Percentiles rank a stretch among this genome's conserved stretches.
These are phyloP conservation scores for Talaromyces ruber DNA, from an alignment of 495 filamentous ascomycete genomes.

Conservation along the genomic window DNA sequence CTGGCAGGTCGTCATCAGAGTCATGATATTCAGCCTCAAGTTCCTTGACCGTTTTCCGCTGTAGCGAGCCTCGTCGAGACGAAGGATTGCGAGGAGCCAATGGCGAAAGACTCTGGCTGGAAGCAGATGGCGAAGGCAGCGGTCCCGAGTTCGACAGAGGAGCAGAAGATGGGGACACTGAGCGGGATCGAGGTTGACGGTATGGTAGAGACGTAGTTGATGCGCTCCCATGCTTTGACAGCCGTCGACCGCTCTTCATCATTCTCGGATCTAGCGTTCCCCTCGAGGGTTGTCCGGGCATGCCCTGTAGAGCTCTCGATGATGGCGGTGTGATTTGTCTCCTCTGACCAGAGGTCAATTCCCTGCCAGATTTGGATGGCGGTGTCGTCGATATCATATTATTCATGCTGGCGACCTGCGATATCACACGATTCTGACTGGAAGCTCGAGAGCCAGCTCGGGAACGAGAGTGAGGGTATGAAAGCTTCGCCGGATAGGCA, in stretches of 20 bases:
- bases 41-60: conserved; percentile 69
- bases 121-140: conserved; percentile 21
- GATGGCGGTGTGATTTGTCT: conserved; percentile 34
- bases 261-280: conserved; percentile 5
- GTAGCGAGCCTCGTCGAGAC: conserved; percentile 59
- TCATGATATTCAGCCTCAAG: conserved; percentile 84
- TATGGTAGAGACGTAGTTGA: neutral
- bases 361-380: neutral
- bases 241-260: conserved; percentile 4
- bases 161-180: conserved; percentile 13
- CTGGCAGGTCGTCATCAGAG: conserved; percentile 85
- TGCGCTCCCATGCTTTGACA: neutral
- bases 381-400: neutral
- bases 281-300: neutral
- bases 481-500: neutral
- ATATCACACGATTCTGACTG: neutral
- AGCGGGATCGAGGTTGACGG: conserved; percentile 3
- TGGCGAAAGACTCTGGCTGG: conserved; percentile 31
- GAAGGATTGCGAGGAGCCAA: conserved; percentile 14
- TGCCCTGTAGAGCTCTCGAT: conserved; percentile 15
- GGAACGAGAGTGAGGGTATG: conserved; percentile 4
- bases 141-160: conserved; percentile 8
- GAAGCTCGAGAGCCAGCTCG: conserved; percentile 6
- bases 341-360: conserved; percentile 33
- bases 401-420: neutral